Evolutionary conservation across 2,329 filamentous ascomycete genomes (phyloP), one percentile per base, ranked within the genome.

Genomic region (Verticillium alfalfae): DNA sequence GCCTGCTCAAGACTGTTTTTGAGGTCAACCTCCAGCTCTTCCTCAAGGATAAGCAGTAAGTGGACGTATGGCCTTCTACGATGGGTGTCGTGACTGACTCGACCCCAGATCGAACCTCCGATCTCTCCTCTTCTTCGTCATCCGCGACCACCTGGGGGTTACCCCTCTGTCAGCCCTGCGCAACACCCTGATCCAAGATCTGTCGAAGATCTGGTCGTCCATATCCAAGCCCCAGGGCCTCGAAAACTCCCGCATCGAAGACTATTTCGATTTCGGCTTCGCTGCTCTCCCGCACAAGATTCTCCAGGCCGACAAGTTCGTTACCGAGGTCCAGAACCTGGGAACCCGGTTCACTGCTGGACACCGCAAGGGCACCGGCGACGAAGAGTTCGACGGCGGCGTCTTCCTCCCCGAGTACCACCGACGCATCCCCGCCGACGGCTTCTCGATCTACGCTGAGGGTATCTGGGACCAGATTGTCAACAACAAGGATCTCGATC

Each of bases 221-320:
- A 89, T 99, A 64, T 93, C 93, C 49, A 99, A 99, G 74, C 95
- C 95, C 4, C 78, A 88, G 37, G 94, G 94, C 0, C 83, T 98
- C 61, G 95, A 99, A 73, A 87, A 88, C 67, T 94, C 94, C 22
- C 87, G 84, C 62, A 98, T 99, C 66, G 91, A 95, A 69, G 94
- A 99, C 72, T 99, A 98, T 79, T 99, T 99, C 71, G 95, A 99
- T 78, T 98, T 99, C 76, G 93, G 93, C 60, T 99, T 99, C 71
- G 92, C 93, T 57, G 93, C 94, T 0, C 84, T 99, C 26, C 95
- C 95, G 4, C 95, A 99, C 81, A 99, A 99, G 80, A 93, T 97
- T 64, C 84, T 98, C 60, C 94, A 98, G 72, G 93, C 91, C 3
- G 93, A 98, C 31, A 91, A 93, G 74, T 99, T 99, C 71, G 82